Base-by-base conservation (phyloP, 164 flowering plant genomes). In the Tetrastigma voinierianum region DNA sequence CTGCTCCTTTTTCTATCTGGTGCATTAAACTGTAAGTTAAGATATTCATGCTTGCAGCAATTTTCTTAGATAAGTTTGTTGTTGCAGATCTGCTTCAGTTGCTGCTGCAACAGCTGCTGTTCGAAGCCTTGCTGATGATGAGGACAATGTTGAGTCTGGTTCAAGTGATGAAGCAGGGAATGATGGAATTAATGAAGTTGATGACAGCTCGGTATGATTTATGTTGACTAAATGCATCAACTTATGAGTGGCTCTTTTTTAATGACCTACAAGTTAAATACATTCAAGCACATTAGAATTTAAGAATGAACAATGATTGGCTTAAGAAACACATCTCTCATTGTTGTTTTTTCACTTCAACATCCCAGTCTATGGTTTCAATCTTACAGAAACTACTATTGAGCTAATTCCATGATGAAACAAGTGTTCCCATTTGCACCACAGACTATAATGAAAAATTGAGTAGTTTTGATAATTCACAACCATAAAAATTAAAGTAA, bases 91-190 rank as follows among this genome's bases (percentile, higher is more conserved):
- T 67, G 87, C 93, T 46, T 82, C 95, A 63, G 83, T 68, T 72
- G 80, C 91, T 72, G 80, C 91, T 69, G 88, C 94, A 53, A 64
- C 87, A 53, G 77, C 83, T 68, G 71, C 94, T 18, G 80, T 83
- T 18, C 84, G 66, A 60, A 88, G 83, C 60, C 67, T 83, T 62
- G 84, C 81, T 52, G 87, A 67, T 51, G 87, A 82, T 2, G 90
- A 83, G 44, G 98, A 89, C 53, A 74, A 84, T 52, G 75, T 86
- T 49, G 89, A 83, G 68, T 89, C 97, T 70, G 83, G 76, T 76
- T 90, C 96, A 58, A 86, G 87, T 70, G 93, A 83, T 82, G 94
- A 84, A 70, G 73, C 74, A 51, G 86, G 67, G 44, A 73, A 71
- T 67, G 51, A 71, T 67, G 84, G 55, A 20, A 59, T 68, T 53